Evolutionary conservation across 139 green algal genomes (phyloP).

Genomic region (Picochlorum sp.): DNA sequence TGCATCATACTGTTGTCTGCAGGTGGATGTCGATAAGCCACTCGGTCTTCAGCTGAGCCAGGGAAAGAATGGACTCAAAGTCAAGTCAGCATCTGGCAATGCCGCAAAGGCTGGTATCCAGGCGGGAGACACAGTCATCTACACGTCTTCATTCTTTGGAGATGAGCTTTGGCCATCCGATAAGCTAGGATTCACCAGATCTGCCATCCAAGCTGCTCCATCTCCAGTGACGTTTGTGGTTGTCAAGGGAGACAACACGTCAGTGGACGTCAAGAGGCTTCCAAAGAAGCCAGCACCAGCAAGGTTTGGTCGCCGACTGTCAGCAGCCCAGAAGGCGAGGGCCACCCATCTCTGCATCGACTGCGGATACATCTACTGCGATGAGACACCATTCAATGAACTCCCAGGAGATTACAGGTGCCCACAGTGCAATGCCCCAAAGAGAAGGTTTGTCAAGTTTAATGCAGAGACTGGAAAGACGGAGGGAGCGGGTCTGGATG

Average conservation of each 20-base stretch:
- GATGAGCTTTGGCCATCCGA: constrained; percentile 95
- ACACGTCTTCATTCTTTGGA: constrained; percentile 90
- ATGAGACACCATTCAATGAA: constrained; percentile 49
- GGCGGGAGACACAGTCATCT: constrained; percentile 50
- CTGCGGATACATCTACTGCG: constrained; percentile 54
- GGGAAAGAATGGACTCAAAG: constrained; percentile 55
- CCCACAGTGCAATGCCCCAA: constrained; percentile 88
- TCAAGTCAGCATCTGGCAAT: constrained; percentile 75
- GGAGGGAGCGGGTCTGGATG: constrained; percentile 36
- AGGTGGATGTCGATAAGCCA: constrained; percentile 87
- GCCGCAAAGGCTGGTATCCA: constrained; percentile 86
- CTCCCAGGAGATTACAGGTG: constrained; percentile 50
- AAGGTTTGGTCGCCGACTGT: constrained; percentile 88
- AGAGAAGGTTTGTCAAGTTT: constrained; percentile 85
- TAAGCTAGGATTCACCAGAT: constrained; percentile 56
- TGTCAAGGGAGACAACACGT: constrained; percentile 76
- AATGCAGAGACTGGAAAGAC: constrained; percentile 59
- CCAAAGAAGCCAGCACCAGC: constrained; percentile 81
- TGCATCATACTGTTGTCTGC: background rate
- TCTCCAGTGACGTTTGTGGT: constrained; percentile 66
- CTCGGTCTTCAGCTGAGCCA: constrained; percentile 65
- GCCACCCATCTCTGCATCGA: constrained; percentile 96
- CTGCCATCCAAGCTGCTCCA: constrained; percentile 44
- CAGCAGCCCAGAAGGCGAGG: constrained; percentile 62
- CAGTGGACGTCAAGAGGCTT: constrained; percentile 80